A percentile compares a stretch with the other conserved stretches of the same genome.
These are phyloP conservation scores for Streptanthus diversifolius DNA, from an alignment of 345 rosid species.

Conservation along the genomic window DNA sequence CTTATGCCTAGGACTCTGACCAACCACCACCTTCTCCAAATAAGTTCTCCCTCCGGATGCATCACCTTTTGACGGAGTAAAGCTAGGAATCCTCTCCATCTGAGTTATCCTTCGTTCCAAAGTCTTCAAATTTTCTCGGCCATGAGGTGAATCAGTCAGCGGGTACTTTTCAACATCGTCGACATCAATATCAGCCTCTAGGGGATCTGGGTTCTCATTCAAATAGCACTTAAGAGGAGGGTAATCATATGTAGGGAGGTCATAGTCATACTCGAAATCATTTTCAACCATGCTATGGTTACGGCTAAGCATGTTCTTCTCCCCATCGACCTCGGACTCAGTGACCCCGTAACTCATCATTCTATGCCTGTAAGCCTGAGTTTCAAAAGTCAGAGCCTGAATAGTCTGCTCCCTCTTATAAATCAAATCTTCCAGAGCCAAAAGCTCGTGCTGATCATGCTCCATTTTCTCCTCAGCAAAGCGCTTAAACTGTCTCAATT, in stretches of 20 bases:
- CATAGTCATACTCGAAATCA: slow-evolving; percentile 50
- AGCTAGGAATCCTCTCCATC: slow-evolving; percentile 69
- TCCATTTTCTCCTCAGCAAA: slow-evolving; percentile 87
- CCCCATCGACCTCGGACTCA: slow-evolving; percentile 68
- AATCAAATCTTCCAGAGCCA: slow-evolving; percentile 69
- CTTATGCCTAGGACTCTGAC: slow-evolving; percentile 61
- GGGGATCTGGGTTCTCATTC: slow-evolving; percentile 49
- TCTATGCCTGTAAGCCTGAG: slow-evolving; percentile 85
- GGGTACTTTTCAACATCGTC: slow-evolving; percentile 80
- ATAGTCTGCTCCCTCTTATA: slow-evolving; percentile 88
- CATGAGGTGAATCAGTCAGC: slow-evolving; percentile 57
- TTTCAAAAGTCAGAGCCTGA: slow-evolving; percentile 77
- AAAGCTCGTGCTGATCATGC: slow-evolving; percentile 84
- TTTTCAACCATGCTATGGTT: slow-evolving; percentile 43
- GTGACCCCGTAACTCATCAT: slow-evolving; percentile 90
- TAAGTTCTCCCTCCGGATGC: slow-evolving; percentile 44
- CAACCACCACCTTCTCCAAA: slow-evolving; percentile 67
- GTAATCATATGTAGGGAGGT: slow-evolving; percentile 54
- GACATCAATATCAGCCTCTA: slow-evolving; percentile 55
- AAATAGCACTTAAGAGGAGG: slow-evolving; percentile 76
- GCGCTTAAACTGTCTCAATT: slow-evolving; percentile 83
- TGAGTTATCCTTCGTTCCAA: slow-evolving; percentile 65
- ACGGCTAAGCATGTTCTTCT: slow-evolving; percentile 39
- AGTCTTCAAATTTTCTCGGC: slow-evolving; percentile 51
- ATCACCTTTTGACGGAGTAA: slow-evolving; percentile 47